Percentiles rank a stretch among this genome's conserved stretches.
Conservation (phyloP, 2,329 filamentous ascomycete species). For the Aspergillus hortae region DNA sequence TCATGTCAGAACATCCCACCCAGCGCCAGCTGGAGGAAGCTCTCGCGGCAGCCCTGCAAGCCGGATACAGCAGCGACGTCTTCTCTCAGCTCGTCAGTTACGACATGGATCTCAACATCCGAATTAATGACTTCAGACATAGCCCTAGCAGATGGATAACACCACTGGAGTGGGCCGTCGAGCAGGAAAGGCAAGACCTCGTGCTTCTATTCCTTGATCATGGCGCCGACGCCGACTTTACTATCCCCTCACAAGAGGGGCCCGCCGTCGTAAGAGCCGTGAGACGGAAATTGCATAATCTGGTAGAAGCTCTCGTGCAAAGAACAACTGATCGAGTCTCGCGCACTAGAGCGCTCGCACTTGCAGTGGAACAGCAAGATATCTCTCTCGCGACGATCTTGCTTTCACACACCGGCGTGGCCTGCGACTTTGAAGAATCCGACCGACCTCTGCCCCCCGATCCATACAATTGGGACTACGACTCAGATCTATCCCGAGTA, state of each 20-base stretch:
- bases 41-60: conserved; percentile 7
- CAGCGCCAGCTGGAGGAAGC: conserved; percentile 4
- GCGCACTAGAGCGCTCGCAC: conserved; percentile 4
- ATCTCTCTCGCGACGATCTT: background rate
- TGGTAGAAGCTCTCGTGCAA: conserved; percentile 3
- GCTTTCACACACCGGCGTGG: background rate
- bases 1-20: conserved; percentile 2
- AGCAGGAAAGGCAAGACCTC: conserved; percentile 6
- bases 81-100: conserved; percentile 8
- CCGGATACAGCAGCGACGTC: conserved; percentile 5
- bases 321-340: conserved; percentile 3
- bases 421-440: conserved; percentile 14
- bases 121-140: conserved; percentile 1
- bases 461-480: conserved; percentile 5
- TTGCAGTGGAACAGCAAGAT: conserved; percentile 2
- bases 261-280: conserved; percentile 1
- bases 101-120: conserved; percentile 2
- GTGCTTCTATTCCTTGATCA: conserved; percentile 6
- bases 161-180: conserved; percentile 12
- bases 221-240: conserved; percentile 5
- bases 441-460: conserved; percentile 13
- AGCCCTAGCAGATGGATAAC: conserved; percentile 4
- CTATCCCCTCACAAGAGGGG: background rate
- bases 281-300: background rate
- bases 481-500: background rate